These are phyloP conservation scores for Sechiopsis laciniata DNA, from an alignment of 306 rosid species.

Conservation along the genomic window DNA sequence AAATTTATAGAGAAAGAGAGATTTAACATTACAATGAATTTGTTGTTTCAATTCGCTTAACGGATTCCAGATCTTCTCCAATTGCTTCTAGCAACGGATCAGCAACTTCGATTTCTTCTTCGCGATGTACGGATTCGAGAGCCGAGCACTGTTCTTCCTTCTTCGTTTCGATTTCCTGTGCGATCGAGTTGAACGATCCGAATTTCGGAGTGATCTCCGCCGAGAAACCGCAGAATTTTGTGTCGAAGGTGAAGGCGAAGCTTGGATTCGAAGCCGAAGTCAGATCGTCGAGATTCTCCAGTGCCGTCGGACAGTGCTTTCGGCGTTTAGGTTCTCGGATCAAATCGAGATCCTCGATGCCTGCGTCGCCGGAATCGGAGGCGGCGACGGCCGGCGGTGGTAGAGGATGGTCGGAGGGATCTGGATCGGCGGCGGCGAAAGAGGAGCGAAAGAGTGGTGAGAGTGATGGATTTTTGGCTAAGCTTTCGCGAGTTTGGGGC, in stretches of 20 bases:
- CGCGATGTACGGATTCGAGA: not conserved
- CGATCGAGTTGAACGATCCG: conserved; percentile 37
- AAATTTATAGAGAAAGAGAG: not conserved
- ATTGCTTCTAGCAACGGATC: conserved; percentile 9
- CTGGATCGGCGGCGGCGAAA: conserved; percentile 17
- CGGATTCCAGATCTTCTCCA: conserved; percentile 8
- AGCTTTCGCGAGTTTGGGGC: conserved; percentile 17
- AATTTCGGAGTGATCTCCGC: conserved; percentile 45
- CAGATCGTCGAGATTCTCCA: conserved; percentile 30
- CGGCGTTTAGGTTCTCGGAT: conserved; percentile 36
- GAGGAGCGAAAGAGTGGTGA: conserved; percentile 11
- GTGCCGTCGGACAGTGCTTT: conserved; percentile 33
- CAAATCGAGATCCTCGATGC: conserved; percentile 16
- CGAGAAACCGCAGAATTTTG: conserved; percentile 27
- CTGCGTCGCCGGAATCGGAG: not conserved
- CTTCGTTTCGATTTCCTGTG: conserved; percentile 1
- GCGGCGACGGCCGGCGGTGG: not conserved
- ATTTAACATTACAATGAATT: conserved; percentile 15
- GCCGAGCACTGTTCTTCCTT: conserved; percentile 8
- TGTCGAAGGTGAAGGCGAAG: conserved; percentile 41
- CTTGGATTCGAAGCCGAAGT: conserved; percentile 22
- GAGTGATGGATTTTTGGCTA: conserved; percentile 13
- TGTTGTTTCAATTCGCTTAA: conserved; percentile 7
- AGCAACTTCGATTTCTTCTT: not conserved
- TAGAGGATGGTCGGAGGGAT: not conserved